Conservation (phyloP, 2,329 filamentous ascomycete species). For the Pezicula rhizophila region DNA sequence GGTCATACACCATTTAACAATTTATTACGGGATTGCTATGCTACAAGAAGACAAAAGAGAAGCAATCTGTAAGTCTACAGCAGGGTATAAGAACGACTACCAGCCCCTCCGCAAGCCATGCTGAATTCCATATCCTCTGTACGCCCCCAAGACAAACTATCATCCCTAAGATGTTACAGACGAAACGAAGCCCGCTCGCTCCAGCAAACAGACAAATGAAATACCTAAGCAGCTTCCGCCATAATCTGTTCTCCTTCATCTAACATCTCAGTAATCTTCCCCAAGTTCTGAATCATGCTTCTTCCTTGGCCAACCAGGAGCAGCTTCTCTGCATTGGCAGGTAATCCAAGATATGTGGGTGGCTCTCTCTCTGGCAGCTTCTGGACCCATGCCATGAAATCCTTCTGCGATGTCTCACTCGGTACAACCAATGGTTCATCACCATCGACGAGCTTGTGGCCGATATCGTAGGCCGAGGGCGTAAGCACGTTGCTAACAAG, state of each 20-base stretch:
- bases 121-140: background rate
- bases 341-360: slow-evolving; percentile 87
- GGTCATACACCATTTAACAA: background rate
- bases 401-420: slow-evolving; percentile 71
- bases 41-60: slow-evolving; percentile 16
- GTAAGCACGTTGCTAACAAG: slow-evolving; percentile 78
- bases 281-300: slow-evolving; percentile 77
- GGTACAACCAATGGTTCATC: slow-evolving; percentile 65
- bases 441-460: slow-evolving; percentile 77
- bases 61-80: slow-evolving; percentile 15
- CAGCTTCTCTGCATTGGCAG: slow-evolving; percentile 94
- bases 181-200: slow-evolving; percentile 7
- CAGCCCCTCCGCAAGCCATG: slow-evolving; percentile 9
- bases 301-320: slow-evolving; percentile 81
- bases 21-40: slow-evolving; percentile 4
- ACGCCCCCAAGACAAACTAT: slow-evolving; percentile 3
- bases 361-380: slow-evolving; percentile 90
- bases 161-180: slow-evolving; percentile 11
- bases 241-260: slow-evolving; percentile 93
- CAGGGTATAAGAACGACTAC: slow-evolving; percentile 16
- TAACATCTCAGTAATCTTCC: slow-evolving; percentile 77
- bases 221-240: slow-evolving; percentile 45
- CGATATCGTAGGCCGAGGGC: slow-evolving; percentile 83
- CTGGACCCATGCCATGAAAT: slow-evolving; percentile 90
- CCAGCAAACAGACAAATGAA: background rate